These are phyloP conservation scores for Metarhizium album DNA, from an alignment of 2,329 filamentous ascomycete species.

Conservation along the genomic window DNA sequence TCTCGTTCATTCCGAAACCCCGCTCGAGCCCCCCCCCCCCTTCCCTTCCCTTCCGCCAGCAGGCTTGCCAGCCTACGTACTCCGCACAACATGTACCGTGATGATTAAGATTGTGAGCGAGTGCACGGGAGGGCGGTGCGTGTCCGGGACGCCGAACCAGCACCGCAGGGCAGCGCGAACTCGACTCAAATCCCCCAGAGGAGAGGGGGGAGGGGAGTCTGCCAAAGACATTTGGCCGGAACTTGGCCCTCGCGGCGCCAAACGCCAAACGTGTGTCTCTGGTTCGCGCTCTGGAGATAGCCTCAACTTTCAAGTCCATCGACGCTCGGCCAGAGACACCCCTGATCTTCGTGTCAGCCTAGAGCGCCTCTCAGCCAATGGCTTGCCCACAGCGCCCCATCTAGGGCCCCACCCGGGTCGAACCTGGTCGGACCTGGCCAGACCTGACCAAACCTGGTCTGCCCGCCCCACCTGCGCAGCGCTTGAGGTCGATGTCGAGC, in stretches of 20 bases:
- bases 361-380: background rate
- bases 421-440: conserved; percentile 10
- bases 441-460: no score
- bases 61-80: no score
- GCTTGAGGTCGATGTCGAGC: conserved; percentile 8
- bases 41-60: no score
- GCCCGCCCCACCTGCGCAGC: conserved; percentile 7
- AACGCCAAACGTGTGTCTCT: background rate
- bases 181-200: conserved; percentile 5
- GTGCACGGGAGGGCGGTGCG: no score
- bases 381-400: conserved; percentile 4
- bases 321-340: conserved; percentile 4
- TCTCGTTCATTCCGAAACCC: conserved; percentile 11
- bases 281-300: background rate
- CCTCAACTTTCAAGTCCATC: background rate
- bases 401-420: conserved; percentile 4
- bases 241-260: background rate
- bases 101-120: background rate
- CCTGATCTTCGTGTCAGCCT: conserved; percentile 5
- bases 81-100: background rate
- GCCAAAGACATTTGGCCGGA: background rate
- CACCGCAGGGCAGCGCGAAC: background rate
- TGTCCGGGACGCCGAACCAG: background rate
- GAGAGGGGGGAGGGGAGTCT: background rate
- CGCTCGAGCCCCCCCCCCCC: conserved; percentile 6